phyloP scores from a whole-genome alignment of 176 grass and related monocot genomes.

The Lolium multiflorum region DNA sequence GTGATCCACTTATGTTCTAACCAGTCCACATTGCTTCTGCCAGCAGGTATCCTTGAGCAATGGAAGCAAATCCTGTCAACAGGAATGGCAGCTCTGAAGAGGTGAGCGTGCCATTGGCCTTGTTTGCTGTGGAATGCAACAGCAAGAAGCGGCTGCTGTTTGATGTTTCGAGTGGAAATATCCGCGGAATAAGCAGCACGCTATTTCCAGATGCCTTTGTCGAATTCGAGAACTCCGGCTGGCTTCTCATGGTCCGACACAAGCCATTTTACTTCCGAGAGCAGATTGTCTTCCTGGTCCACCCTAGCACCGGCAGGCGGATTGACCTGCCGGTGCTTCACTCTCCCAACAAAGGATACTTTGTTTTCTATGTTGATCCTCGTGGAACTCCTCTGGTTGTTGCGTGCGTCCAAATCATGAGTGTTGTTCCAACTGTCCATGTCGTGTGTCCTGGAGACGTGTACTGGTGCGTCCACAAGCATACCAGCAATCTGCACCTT shows the following conservation, averaged over 20 bases:
- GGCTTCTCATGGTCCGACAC: slow-evolving; percentile 33
- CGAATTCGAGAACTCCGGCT: slow-evolving; percentile 20
- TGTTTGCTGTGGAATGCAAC: slow-evolving; percentile 13
- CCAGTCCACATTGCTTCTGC: neutral
- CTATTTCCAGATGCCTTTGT: slow-evolving; percentile 8
- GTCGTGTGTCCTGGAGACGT: slow-evolving; percentile 1
- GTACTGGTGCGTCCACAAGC: slow-evolving; percentile 35
- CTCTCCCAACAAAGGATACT: slow-evolving; percentile 2
- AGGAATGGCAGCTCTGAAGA: neutral
- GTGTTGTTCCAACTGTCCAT: slow-evolving; percentile 11
- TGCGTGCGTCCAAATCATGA: slow-evolving; percentile 18
- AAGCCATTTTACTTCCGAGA: slow-evolving; percentile 16
- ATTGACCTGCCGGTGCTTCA: slow-evolving; percentile 14
- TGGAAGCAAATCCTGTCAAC: neutral
- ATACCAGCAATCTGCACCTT: neutral
- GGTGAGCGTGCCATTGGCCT: neutral
- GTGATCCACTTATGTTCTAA: neutral
- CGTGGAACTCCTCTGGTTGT: neutral
- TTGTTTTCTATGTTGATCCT: slow-evolving; percentile 8
- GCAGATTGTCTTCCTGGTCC: slow-evolving; percentile 24
- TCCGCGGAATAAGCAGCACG: neutral
- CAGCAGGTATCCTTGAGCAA: slow-evolving; percentile 23
- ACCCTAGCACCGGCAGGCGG: slow-evolving; percentile 27
- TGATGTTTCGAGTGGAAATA: neutral
- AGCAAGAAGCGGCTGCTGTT: slow-evolving; percentile 21